Conservation (phyloP, 805 yeast species). For the Barnettozyma californica region DNA sequence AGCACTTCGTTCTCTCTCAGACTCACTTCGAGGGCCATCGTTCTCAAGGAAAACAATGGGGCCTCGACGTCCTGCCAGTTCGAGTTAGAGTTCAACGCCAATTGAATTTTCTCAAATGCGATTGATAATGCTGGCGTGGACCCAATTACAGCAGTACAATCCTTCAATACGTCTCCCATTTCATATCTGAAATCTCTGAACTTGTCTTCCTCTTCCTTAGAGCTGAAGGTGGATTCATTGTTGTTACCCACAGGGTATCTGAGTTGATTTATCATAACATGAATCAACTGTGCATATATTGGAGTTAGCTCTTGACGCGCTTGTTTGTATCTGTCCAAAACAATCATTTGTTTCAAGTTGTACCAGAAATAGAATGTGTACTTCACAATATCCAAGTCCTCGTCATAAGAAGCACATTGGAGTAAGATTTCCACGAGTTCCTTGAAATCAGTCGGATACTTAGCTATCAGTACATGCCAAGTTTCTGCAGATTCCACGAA, state of each 20-base stretch:
- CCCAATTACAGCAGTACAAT: conserved; percentile 90
- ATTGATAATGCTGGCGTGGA: conserved; percentile 60
- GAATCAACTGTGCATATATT: conserved; percentile 52
- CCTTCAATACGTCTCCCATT: conserved; percentile 96
- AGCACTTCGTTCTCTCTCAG: conserved; percentile 57
- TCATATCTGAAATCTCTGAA: conserved; percentile 92
- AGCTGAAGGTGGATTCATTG: conserved; percentile 47
- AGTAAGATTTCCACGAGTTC: conserved; percentile 71
- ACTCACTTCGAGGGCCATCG: conserved; percentile 90
- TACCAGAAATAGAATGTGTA: conserved; percentile 94
- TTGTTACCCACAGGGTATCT: conserved; percentile 58
- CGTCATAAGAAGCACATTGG: conserved; percentile 64
- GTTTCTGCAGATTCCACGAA: conserved; percentile 92
- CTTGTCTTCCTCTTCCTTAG: conserved; percentile 85
- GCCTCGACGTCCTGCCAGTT: conserved; percentile 88
- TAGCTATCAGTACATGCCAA: conserved; percentile 86
- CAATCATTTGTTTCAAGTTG: conserved; percentile 61
- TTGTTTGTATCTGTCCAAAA: conserved; percentile 49
- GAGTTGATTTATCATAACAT: conserved; percentile 60
- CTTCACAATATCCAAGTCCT: conserved; percentile 83
- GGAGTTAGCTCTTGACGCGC: conserved; percentile 48
- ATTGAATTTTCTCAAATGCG: conserved; percentile 59
- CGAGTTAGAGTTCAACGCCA: conserved; percentile 27
- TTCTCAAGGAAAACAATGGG: conserved; percentile 79
- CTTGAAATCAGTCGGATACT: conserved; percentile 60